A percentile compares a stretch with the other conserved stretches of the same genome.
phyloP scores from a whole-genome alignment of 306 rosid genomes.

The Cyamopsis tetragonoloba region DNA sequence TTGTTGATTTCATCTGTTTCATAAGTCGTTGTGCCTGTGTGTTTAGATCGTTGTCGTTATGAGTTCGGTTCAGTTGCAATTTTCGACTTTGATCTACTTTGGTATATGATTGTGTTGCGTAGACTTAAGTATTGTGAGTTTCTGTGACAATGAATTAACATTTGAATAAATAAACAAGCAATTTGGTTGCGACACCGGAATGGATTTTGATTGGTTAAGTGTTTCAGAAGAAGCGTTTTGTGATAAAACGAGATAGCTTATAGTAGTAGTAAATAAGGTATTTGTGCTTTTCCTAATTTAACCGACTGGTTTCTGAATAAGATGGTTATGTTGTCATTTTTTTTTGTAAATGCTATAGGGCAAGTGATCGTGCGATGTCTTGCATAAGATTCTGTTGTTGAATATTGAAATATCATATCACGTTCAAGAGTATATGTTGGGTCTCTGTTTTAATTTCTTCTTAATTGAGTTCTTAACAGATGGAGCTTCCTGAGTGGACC shows the following conservation, averaged over 20 bases:
- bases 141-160: not conserved
- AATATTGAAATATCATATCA: too few species aligned
- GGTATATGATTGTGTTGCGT: not conserved
- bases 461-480: slow-evolving; percentile 21
- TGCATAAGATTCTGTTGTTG: not conserved
- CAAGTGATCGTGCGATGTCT: too few species aligned
- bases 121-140: not conserved
- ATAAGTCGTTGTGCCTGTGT: not conserved
- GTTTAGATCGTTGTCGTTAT: not conserved
- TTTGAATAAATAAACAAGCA: not conserved
- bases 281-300: not conserved
- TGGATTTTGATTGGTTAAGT: not conserved
- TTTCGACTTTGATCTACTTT: not conserved
- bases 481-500: slow-evolving; percentile 75
- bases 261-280: not conserved
- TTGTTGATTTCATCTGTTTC: not conserved
- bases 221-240: not conserved
- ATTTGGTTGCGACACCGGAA: not conserved
- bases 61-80: not conserved
- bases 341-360: too few species aligned
- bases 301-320: not conserved
- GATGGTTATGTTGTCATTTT: not conserved
- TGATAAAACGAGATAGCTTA: not conserved
- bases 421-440: not conserved
- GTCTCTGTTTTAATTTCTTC: not conserved